Evolutionary conservation across 345 rosid species (phyloP), one percentile per base, ranked within the genome.

Genomic region (Hirschfeldia incana): DNA sequence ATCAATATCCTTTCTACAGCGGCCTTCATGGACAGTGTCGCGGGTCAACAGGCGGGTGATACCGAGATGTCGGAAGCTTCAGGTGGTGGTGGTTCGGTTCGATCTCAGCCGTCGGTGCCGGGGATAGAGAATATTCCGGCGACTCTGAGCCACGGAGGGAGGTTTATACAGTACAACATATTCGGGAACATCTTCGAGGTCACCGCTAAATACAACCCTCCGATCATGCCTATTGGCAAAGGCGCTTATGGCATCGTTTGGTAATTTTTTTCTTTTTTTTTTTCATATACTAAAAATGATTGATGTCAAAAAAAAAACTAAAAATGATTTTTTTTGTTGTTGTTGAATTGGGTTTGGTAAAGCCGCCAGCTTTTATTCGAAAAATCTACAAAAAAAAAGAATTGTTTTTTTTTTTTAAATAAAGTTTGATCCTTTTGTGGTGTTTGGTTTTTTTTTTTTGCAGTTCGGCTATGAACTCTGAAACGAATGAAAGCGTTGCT

Each of bases 211-310:
- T 96, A 96, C 73, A 93, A 85, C 83, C 98, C 99, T 66, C 99
- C 99, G 42, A 96, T 96, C 79, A 81, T 96, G 97, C 98, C 99
- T 60, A 93, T 96, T 84, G 99, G 99, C 66, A 96, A 96, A 59
- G 99, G 99, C 17, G 99, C 99, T 11, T 96, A 93, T 73, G 99
- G 99, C 78, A 92, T 96, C 88, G 99, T 96, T 77, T 96, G 99
- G 99, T 96, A 37, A 55, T 4, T 62, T 16, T 16, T 53, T 34
- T 53, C 59, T 15, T 5, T 53, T 53, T 39, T 8, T 36, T 29
- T 46, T 1, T 46, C 4, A 44, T 2, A 44, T 11, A 10, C 21
- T 1, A 32, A 32, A 32, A 32, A 32, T 3, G 5, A 32, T 21
- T n/a, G n/a, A n/a, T n/a, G n/a, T n/a, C n/a, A n/a, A 30, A 30